Evolutionary conservation across 768 basidiomycete species (phyloP), one percentile per base, ranked within the genome.

Genomic region (Tephrocybe sp.): DNA sequence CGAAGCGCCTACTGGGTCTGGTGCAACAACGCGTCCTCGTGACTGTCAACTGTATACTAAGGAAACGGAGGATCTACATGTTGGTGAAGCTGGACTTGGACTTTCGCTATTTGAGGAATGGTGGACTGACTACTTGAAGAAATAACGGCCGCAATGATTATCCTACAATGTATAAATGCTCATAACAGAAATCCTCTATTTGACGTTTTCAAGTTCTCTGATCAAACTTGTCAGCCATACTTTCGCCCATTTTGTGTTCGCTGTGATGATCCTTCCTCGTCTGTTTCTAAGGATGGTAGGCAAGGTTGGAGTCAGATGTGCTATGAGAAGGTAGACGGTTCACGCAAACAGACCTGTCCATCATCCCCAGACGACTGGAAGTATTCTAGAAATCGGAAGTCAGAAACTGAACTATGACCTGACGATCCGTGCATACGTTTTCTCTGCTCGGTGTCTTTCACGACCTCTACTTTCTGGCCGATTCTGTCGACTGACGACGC

Each of bases 31-130:
- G 8, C 80, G 95, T 2, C 95, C 95, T 3, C 78, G 74, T 51
- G 86, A 98, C 61, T 89, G 88, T 52, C 86, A 84, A 55, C 69
- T 98, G 27, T 86, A 87, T 54, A 86, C 87, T 11, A 74, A 73
- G 44, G 86, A 86, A 60, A 87, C 92, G n/a, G 83, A 87, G 47
- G 75, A 76, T 44, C 64, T 97, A 21, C 77, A 76, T 9, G 57
- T 84, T 15, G 44, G 45, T 25, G 52, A 54, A 24, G 51, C 31
- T 3, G 54, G 45, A 22, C 70, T 89, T 31, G 80, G 76, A 5
- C 75, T 83, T 44, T 78, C 78, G 3, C 67, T 81, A 21, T 97
- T 98, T 62, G 89, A 86, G 62, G 81, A 85, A 54, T 96, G 94
- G 92, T 97, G 92, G 92, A 67, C 67, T 15, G 74, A 62, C 13